These are phyloP conservation scores for Aspergillus steynii DNA, from an alignment of 495 filamentous ascomycete species.

Conservation along the genomic window DNA sequence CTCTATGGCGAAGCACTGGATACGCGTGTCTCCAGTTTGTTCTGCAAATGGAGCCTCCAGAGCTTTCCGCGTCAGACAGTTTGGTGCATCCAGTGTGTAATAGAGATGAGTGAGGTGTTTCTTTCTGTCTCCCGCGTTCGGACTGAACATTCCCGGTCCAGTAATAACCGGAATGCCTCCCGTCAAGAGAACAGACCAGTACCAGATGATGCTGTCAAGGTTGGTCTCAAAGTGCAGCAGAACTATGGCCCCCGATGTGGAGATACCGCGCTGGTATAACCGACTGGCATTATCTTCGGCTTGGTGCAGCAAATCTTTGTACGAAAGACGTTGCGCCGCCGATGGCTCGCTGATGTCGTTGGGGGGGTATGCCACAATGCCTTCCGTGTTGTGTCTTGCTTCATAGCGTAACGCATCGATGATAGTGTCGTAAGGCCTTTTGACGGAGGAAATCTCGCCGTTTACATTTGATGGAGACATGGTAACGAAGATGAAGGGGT, in stretches of 20 bases:
- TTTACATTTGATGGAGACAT: neutral
- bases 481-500: neutral
- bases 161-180: conserved; percentile 43
- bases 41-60: neutral
- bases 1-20: conserved; percentile 1
- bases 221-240: conserved; percentile 8
- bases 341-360: neutral
- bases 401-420: conserved; percentile 1
- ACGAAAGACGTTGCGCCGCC: neutral
- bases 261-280: neutral
- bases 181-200: conserved; percentile 45
- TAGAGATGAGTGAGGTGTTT: conserved; percentile 36
- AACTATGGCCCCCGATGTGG: neutral
- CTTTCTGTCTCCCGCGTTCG: conserved; percentile 30
- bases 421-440: conserved; percentile 4
- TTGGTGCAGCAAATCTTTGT: conserved; percentile 6
- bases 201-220: conserved; percentile 35
- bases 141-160: conserved; percentile 28
- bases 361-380: conserved; percentile 4
- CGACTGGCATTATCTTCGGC: conserved; percentile 4
- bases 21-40: neutral
- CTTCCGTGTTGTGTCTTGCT: neutral
- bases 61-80: neutral
- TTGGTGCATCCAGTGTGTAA: conserved; percentile 5
- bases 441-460: neutral